Base-by-base conservation (phyloP, 148 eudicot genomes). In the Heliosperma pusillum region DNA sequence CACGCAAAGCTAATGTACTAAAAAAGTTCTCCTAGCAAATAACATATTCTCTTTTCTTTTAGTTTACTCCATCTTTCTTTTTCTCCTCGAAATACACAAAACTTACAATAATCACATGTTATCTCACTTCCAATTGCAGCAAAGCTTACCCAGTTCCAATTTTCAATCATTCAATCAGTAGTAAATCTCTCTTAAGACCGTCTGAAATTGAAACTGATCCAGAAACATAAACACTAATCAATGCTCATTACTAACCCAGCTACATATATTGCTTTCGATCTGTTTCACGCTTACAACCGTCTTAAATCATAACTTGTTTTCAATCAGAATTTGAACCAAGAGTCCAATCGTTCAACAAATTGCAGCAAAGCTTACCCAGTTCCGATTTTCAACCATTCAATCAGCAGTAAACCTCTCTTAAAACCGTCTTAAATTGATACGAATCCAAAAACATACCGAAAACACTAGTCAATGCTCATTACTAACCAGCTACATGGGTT, bases 141-240 rank as follows among this genome's bases (percentile, higher is more conserved):
- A 53, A 57, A 63, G 27, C 33, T 7, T 6, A 80, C 68, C 67
- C 79, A 75, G 2, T 56, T 71, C 42, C 50, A 57, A 63, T 4
- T 44, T 55, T 36, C 64, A 74, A 30, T 4, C 25, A 36, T 36
- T 36, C 42, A 36, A 36, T 36, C 42, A 36, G 42, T 36, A 4
- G 2, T 50, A 20, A 27, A 56, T 45, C 74, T 73, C 44, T 16
- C 13, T 12, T 15, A 16, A 13, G 55, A 50, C 55, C 5, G 55
- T 50, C 50, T 50, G 6, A 36, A 6, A 1, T 36, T 36, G 42
- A 6, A 36, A 36, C 42, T 0, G 9, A 36, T 36, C 10, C 42
- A 36, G 7, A 36, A 36, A 6, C 42, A 36, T 36, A 36, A 36
- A 36, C 9, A 36, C 42, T 36, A 36, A 36, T 36, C 42, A 36